A percentile compares a stretch with the other conserved stretches of the same genome.
phyloP scores from a whole-genome alignment of 225 moss, liverwort and hornwort species.

The Physcomitrellopsis africana region DNA sequence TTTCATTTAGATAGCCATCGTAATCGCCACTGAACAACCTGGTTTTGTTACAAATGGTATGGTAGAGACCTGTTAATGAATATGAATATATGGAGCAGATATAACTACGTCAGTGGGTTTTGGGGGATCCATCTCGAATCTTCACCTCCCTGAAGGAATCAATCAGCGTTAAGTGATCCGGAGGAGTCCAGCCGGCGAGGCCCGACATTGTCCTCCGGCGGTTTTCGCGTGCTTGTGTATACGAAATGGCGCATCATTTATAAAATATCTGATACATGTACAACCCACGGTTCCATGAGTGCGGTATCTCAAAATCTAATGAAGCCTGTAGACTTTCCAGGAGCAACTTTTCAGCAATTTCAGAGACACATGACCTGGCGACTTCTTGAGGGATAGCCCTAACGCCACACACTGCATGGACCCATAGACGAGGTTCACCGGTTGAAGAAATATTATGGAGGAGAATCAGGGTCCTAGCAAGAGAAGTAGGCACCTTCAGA shows the following conservation, averaged over 20 bases:
- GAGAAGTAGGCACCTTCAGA: too few species aligned
- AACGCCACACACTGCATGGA: too few species aligned
- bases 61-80: too few species aligned
- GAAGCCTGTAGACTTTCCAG: too few species aligned
- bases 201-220: not conserved
- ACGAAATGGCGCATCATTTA: conserved; percentile 40
- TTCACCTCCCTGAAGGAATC: too few species aligned
- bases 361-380: too few species aligned
- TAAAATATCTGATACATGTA: conserved; percentile 32
- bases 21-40: conserved; percentile 31
- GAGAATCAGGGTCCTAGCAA: too few species aligned
- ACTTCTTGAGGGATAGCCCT: too few species aligned
- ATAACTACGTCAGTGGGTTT: not conserved
- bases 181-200: not conserved
- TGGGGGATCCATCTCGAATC: not conserved
- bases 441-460: too few species aligned
- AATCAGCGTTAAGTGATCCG: not conserved
- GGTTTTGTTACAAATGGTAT: not conserved
- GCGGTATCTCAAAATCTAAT: not conserved
- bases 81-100: not conserved
- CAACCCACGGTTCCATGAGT: conserved; percentile 16
- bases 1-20: conserved; percentile 17
- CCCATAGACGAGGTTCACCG: too few species aligned
- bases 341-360: too few species aligned
- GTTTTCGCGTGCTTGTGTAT: conserved; percentile 22